Conservation (phyloP, 805 yeast genomes). For the Hanseniaspora taiwanica region DNA sequence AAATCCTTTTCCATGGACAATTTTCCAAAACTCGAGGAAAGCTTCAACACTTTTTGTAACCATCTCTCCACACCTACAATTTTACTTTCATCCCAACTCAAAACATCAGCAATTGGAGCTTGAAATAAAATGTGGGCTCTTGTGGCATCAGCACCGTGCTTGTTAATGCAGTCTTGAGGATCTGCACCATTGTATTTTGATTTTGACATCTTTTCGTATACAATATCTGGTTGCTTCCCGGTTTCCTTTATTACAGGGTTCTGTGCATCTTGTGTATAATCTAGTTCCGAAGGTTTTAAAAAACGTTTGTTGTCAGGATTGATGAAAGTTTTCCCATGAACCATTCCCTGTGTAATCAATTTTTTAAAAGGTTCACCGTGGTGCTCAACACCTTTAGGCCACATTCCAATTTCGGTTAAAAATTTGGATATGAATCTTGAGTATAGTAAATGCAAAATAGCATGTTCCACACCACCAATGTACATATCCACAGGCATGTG, state of each 20-base stretch:
- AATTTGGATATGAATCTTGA: constrained; percentile 80
- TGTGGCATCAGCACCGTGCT: constrained; percentile 87
- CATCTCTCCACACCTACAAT: constrained; percentile 83
- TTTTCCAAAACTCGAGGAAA: constrained; percentile 3
- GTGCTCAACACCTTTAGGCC: constrained; percentile 41
- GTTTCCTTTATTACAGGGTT: constrained; percentile 36
- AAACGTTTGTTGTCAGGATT: constrained; percentile 65
- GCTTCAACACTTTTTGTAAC: constrained; percentile 44
- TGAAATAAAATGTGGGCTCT: constrained; percentile 88
- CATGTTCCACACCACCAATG: constrained; percentile 94
- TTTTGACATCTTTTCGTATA: constrained; percentile 91
- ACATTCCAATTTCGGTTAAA: constrained; percentile 47
- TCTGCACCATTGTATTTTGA: constrained; percentile 92
- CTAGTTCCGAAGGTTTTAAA: constrained; percentile 67
- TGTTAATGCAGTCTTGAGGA: constrained; percentile 59
- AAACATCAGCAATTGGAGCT: constrained; percentile 71
- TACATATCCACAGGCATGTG: constrained; percentile 80
- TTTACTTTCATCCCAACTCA: constrained; percentile 83
- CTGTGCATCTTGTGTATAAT: constrained; percentile 22
- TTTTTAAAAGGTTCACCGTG: constrained; percentile 71
- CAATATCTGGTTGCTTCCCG: constrained; percentile 37
- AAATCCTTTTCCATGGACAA: neutral
- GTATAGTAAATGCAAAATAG: constrained; percentile 80
- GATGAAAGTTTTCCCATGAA: constrained; percentile 73
- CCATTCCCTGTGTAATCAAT: constrained; percentile 94